A percentile compares a stretch with the other conserved stretches of the same genome.
Evolutionary conservation across 345 rosid species (phyloP).

Genomic region (Salix brachista): DNA sequence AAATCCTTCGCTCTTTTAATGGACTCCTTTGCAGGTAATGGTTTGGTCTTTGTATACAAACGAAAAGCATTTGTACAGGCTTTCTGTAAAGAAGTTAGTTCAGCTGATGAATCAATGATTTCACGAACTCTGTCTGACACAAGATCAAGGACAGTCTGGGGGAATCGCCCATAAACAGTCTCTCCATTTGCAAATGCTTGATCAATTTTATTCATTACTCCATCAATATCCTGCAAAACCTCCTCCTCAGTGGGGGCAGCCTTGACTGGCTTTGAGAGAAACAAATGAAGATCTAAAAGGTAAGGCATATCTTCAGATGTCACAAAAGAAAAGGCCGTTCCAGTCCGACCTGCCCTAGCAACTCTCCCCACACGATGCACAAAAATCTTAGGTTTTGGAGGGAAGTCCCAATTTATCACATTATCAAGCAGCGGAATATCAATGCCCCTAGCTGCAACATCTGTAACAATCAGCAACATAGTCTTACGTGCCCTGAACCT

Average conservation of each 20-base stretch:
- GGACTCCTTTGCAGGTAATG: conserved; percentile 82
- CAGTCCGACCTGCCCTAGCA: conserved; percentile 93
- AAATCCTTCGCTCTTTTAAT: conserved; percentile 79
- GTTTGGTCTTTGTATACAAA: conserved; percentile 80
- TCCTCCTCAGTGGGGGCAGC: conserved; percentile 93
- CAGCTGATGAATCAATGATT: conserved; percentile 77
- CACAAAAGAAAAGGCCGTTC: conserved; percentile 84
- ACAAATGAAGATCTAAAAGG: conserved; percentile 85
- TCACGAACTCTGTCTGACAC: conserved; percentile 67
- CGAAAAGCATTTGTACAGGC: conserved; percentile 83
- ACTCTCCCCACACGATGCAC: conserved; percentile 95
- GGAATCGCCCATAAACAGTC: conserved; percentile 89
- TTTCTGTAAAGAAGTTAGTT: conserved; percentile 59
- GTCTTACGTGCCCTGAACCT: conserved; percentile 84
- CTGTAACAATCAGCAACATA: conserved; percentile 86
- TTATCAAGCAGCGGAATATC: conserved; percentile 96
- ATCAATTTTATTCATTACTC: conserved; percentile 63
- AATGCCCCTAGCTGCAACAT: conserved; percentile 96
- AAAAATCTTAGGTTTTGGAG: conserved; percentile 89
- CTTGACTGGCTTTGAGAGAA: conserved; percentile 79
- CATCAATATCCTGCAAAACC: conserved; percentile 75
- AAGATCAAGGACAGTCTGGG: conserved; percentile 81
- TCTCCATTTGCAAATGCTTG: conserved; percentile 75
- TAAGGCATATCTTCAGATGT: conserved; percentile 91
- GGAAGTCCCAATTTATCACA: conserved; percentile 97